Evolutionary conservation across 225 moss, liverwort and hornwort species (phyloP).

Genomic region (Physcomitrium patens): DNA sequence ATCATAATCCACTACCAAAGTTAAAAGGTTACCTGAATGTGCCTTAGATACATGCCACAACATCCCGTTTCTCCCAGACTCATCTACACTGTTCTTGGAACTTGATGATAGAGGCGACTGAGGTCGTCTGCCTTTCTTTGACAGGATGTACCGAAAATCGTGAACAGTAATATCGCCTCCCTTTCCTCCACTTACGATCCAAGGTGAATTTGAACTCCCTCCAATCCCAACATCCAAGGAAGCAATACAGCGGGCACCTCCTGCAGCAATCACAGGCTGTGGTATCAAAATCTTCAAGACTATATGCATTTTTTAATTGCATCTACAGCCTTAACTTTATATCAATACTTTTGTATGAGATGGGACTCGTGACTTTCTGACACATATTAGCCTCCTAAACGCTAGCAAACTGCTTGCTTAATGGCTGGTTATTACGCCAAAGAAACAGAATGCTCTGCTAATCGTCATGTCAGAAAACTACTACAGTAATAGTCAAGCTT

Average conservation of each 20-base stretch:
- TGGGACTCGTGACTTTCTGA: neutral
- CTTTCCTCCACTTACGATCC: constrained; percentile 70
- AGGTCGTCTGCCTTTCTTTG: constrained; percentile 50
- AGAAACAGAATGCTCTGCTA: too few relatives aligned
- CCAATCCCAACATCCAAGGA: constrained; percentile 59
- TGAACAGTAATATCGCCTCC: constrained; percentile 67
- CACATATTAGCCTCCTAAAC: neutral
- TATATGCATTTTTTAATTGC: constrained; percentile 8
- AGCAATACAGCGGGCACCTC: constrained; percentile 65
- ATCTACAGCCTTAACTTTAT: neutral
- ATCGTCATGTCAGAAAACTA: too few relatives aligned
- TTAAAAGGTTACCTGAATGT: constrained; percentile 49
- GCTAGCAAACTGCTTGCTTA: neutral
- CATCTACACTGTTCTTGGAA: constrained; percentile 35
- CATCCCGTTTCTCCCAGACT: constrained; percentile 52
- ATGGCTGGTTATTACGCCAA: constrained; percentile 15
- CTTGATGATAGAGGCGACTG: constrained; percentile 38
- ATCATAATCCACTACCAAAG: neutral
- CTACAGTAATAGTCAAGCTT: too few relatives aligned
- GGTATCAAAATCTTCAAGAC: constrained; percentile 26
- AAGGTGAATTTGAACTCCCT: constrained; percentile 65
- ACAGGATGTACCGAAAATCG: constrained; percentile 65
- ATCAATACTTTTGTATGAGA: neutral
- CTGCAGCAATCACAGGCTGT: constrained; percentile 39
- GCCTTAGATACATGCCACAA: constrained; percentile 71